Evolutionary conservation across 2,329 filamentous ascomycete species (phyloP), one percentile per base, ranked within the genome.

Genomic region (Elsinoe perseae): DNA sequence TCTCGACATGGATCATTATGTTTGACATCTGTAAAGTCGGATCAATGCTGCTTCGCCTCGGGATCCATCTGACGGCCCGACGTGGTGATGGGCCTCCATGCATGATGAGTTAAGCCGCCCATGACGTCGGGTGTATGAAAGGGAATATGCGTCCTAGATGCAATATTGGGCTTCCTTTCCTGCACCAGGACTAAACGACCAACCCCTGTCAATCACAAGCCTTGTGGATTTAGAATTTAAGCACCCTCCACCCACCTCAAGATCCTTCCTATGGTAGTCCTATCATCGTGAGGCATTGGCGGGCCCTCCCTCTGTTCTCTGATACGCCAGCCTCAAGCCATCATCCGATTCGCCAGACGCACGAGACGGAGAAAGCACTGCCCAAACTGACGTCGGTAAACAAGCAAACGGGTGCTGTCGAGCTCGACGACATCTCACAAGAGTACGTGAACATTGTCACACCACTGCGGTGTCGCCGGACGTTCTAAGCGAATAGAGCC

Each of bases 341-440:
- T 36, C 20, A 50, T 34, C 48, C 48, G 48, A 52, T 52, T 52
- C 48, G 48, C 30, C 48, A 52, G 48, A 52, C 48, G 30, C 18
- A 38, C 16, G 8, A 21, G 48, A 52, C 28, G 28, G 30, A 38
- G 48, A 18, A 44, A 52, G 48, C 48, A 52, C 48, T 52, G 48
- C 48, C 48, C 48, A 52, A 48, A 52, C 28, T 52, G 48, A 52
- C 48, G 48, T 52, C 23, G 48, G 48, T 52, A 52, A 52, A 52
- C 48, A 52, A 52, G 48, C 34, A 36, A 52, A 52, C 48, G 48
- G 48, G 28, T 16, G 28, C 10, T 18, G 16, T 52, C 28, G 21
- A 52, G 48, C 20, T 38, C 28, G 48, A 38, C 48, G 18, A 38
- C 48, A 52, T 52, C 32, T 28, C 48, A 52, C 48, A 38, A 38